These are phyloP conservation scores for Paramyrothecium roridum DNA, from an alignment of 2,329 filamentous ascomycete species.

Conservation along the genomic window DNA sequence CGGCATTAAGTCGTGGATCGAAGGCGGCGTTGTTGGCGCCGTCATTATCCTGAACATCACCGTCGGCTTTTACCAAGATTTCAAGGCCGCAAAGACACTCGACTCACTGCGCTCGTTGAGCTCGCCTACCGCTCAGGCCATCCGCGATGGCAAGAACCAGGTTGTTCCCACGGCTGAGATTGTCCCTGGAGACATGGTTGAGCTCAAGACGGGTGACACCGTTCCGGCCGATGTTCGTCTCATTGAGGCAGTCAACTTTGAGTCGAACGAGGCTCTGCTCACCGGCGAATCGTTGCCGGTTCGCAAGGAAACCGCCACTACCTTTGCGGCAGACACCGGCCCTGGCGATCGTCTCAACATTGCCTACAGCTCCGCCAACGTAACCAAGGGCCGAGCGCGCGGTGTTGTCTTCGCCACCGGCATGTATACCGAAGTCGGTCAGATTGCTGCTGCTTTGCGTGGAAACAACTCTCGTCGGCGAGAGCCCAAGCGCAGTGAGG, in stretches of 20 bases:
- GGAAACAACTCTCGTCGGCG: slow-evolving; percentile 30
- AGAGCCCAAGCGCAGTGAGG: slow-evolving; percentile 39
- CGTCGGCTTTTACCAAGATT: slow-evolving; percentile 46
- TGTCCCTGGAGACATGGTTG: slow-evolving; percentile 56
- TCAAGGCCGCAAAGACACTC: slow-evolving; percentile 47
- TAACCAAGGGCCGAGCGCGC: slow-evolving; percentile 57
- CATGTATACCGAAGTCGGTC: slow-evolving; percentile 60
- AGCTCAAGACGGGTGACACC: slow-evolving; percentile 55
- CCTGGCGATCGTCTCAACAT: slow-evolving; percentile 59
- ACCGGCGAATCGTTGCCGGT: slow-evolving; percentile 64
- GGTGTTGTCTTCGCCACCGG: slow-evolving; percentile 61
- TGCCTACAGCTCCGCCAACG: slow-evolving; percentile 59
- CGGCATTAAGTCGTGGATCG: slow-evolving; percentile 56
- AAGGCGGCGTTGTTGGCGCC: slow-evolving; percentile 55
- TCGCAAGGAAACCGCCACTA: slow-evolving; percentile 45
- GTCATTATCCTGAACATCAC: slow-evolving; percentile 57
- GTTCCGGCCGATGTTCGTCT: slow-evolving; percentile 57
- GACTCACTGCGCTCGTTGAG: slow-evolving; percentile 41
- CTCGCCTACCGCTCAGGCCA: slow-evolving; percentile 39
- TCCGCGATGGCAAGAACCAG: slow-evolving; percentile 37
- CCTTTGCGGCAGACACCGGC: slow-evolving; percentile 38
- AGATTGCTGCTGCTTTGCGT: slow-evolving; percentile 50
- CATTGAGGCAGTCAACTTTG: slow-evolving; percentile 61
- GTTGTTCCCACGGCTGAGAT: slow-evolving; percentile 38
- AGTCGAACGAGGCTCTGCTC: slow-evolving; percentile 64